Conservation (phyloP, 1,284 basidiomycete species). For the Phellinidium pouzarii region DNA sequence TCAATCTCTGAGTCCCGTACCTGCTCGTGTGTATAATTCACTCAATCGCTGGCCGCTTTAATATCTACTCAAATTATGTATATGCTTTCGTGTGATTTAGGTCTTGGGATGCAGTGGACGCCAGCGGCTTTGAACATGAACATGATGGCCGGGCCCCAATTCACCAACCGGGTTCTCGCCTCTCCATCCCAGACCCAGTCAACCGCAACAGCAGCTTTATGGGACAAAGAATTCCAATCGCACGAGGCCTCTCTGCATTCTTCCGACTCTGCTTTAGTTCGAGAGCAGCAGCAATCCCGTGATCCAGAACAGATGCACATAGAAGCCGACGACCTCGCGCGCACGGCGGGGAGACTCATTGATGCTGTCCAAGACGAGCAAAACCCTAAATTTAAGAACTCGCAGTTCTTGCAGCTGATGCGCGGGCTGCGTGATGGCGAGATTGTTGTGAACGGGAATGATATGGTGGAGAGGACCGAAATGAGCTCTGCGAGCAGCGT, state of each 20-base stretch:
- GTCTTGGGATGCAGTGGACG: constrained; percentile 12
- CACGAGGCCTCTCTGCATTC: constrained; percentile 3
- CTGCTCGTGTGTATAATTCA: background rate
- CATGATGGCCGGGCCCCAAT: constrained; percentile 16
- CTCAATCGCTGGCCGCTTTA: background rate
- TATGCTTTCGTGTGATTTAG: background rate
- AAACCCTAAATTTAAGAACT: constrained; percentile 86
- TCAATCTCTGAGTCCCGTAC: background rate
- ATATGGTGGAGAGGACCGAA: constrained; percentile 57
- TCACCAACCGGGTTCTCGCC: background rate
- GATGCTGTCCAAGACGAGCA: constrained; percentile 62
- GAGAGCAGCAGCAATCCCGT: background rate
- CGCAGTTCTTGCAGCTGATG: constrained; percentile 86
- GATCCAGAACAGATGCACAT: constrained; percentile 14
- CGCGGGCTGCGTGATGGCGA: constrained; percentile 76
- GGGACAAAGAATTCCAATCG: constrained; percentile 17
- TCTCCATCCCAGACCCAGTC: constrained; percentile 24
- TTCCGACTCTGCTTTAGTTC: background rate
- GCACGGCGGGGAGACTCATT: constrained; percentile 66
- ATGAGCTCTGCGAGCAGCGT: constrained; percentile 21
- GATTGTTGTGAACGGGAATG: constrained; percentile 77
- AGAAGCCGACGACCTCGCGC: constrained; percentile 63
- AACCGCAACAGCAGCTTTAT: constrained; percentile 6
- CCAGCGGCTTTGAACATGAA: constrained; percentile 5
- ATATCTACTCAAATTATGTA: background rate